A percentile compares a stretch with the other conserved stretches of the same genome.
Evolutionary conservation across 75 land plant genomes (phyloP).

Genomic region (Cunninghamia lanceolata): DNA sequence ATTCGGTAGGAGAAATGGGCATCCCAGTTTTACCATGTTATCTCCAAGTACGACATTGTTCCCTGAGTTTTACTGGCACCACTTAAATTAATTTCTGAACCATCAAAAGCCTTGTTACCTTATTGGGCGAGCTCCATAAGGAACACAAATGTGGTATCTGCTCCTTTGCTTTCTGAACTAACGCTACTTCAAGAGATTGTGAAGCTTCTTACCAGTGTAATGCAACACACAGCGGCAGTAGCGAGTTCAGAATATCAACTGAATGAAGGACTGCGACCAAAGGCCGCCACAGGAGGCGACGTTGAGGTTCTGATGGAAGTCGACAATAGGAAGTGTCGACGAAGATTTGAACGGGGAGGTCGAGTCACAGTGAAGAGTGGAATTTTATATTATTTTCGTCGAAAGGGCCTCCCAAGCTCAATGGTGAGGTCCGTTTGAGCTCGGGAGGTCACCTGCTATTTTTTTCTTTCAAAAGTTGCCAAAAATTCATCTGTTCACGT

Average conservation of each 20-base stretch:
- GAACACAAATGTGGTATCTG: not conserved
- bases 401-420: too few relatives aligned
- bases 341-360: too few relatives aligned
- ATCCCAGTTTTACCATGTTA: slow-evolving; percentile 38
- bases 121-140: slow-evolving; percentile 13
- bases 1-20: slow-evolving; percentile 50
- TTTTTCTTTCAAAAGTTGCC: too few relatives aligned
- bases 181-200: not conserved
- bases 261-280: too few relatives aligned
- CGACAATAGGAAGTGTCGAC: too few relatives aligned
- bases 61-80: slow-evolving; percentile 58
- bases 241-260: slow-evolving; percentile 36
- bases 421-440: too few relatives aligned
- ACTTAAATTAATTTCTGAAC: slow-evolving; percentile 18
- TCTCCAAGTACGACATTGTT: slow-evolving; percentile 40
- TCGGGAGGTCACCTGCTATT: too few relatives aligned
- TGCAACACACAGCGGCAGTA: slow-evolving; percentile 28
- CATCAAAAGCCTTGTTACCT: slow-evolving; percentile 23
- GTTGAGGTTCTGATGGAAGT: too few relatives aligned
- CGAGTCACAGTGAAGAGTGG: too few relatives aligned
- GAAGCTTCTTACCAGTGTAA: slow-evolving; percentile 19
- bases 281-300: too few relatives aligned
- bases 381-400: too few relatives aligned
- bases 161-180: not conserved
- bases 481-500: too few relatives aligned